Evolutionary conservation across 306 rosid species (phyloP), one percentile per base, ranked within the genome.

Genomic region (Vigna unguiculata): DNA sequence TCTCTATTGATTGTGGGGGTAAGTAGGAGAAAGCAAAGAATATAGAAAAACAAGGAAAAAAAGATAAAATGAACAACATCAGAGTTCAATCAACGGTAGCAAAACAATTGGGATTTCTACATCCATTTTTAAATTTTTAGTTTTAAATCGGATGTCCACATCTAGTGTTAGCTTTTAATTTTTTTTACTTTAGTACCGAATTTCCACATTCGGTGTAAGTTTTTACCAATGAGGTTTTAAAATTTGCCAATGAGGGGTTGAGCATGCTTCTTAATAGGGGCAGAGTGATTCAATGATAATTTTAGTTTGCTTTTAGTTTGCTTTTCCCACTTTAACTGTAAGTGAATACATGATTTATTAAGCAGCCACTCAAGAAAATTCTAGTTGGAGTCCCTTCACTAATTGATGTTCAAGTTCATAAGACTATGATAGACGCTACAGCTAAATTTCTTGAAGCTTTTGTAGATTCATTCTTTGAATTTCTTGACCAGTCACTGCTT

Each of bases 391-490:
- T 74, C 28, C 36, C 84, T 5, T 51, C 74, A 52, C 84, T 75
- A 21, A 46, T 83, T 67, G 21, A 78, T 66, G 62, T 85, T 48
- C 64, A 78, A 4, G n/a, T n/a, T n/a, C n/a, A n/a, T n/a, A 80
- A 78, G 69, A 66, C 59, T 40, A 43, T 89, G 62, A 67, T 79
- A 60, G 82, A 24, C 19, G 2, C 77, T 16, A 70, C 81, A 0
- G 51, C 54, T 9, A 82, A 72, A 75, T 25, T 87, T 57, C 10
- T 91, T 48, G 92, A 93, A n/a, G 82, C 80, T 16, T 88, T 91
- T 25, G 92, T 91, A 1, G 93, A 91, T 81, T 86, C 86, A 0
- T 74, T 86, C 58, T 93, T 87, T 15, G 90, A 89, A 76, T 88
- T 91, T 72, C 52, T 74, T 21, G 87, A 89, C 75, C 89, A 82